These are phyloP conservation scores for Colletotrichum phormii DNA, from an alignment of 2,329 filamentous ascomycete genomes.

Conservation along the genomic window DNA sequence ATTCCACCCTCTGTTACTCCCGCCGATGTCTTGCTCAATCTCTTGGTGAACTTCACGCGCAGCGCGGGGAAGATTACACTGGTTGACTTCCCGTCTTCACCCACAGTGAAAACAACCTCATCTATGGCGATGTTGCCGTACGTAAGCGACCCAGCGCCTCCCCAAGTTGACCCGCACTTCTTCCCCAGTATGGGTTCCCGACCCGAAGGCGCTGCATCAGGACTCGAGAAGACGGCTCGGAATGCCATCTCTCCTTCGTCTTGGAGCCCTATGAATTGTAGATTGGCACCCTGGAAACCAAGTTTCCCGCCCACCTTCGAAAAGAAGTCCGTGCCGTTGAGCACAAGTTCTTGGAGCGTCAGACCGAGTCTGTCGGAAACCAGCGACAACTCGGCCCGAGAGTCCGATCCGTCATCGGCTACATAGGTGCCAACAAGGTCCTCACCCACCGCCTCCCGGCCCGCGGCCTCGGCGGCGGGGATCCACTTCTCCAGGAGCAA, in stretches of 20 bases:
- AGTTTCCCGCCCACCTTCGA: neutral
- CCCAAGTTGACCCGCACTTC: conserved; percentile 2
- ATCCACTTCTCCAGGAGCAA: conserved; percentile 31
- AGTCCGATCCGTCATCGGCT: neutral
- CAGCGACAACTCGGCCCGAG: neutral
- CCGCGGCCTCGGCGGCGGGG: conserved; percentile 40
- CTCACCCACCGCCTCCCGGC: conserved; percentile 35
- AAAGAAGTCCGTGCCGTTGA: conserved; percentile 12
- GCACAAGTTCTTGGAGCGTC: neutral
- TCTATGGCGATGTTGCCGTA: conserved; percentile 37
- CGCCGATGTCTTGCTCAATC: too few relatives aligned
- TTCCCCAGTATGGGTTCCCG: neutral
- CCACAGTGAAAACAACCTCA: conserved; percentile 37
- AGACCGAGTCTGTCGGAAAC: neutral
- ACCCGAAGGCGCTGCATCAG: neutral
- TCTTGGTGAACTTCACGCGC: neutral
- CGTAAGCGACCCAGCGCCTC: conserved; percentile 27
- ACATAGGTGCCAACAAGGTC: conserved; percentile 37
- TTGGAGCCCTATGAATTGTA: conserved; percentile 6
- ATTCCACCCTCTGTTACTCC: too few relatives aligned
- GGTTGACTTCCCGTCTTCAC: neutral
- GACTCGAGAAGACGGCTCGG: conserved; percentile 1
- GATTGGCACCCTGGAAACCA: conserved; percentile 6
- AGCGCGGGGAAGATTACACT: conserved; percentile 24
- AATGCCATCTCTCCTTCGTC: neutral